Base-by-base conservation (phyloP, 2,329 filamentous ascomycete genomes). In the Annulohypoxylon truncatum region DNA sequence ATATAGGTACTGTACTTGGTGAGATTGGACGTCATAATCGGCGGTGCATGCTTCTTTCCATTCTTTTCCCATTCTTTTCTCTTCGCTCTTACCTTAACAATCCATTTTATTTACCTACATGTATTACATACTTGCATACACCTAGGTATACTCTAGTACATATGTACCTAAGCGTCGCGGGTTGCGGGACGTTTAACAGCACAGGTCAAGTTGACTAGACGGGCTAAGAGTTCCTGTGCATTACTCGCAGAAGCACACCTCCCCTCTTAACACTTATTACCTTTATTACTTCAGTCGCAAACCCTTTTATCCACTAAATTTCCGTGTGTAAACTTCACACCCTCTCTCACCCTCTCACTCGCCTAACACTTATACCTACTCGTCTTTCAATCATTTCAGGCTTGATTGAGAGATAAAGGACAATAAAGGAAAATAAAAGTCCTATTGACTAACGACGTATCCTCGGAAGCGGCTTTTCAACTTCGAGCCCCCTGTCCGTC, bases 11-110 rank as follows among this genome's bases (percentile, higher is more conserved):
- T n/a, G 38, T 24, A 53, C 22, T 31, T 48, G 15, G 22, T 48
- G 12, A 58, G 51, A 56, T 35, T 53, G 26, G 31, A 61, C 62
- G 62, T 65, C 62, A 65, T 64, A 64, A 59, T 54, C 40, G 22
- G 31, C 26, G 38, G 46, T 22, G 24, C n/a, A 53, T 50, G 29
- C 56, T 33, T 57, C 20, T 42, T 44, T 59, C 38, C n/a, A n/a
- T 46, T 15, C 28, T 55, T 46, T 40, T 54, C 35, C 35, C 22
- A 26, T 48, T 53, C 35, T 15, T 42, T 35, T n/a, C 40, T 42
- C 51, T 54, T 54, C 10, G 13, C 7, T 38, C n/a, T 31, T 40
- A 12, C n/a, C n/a, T 15, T 54, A 28, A 15, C 22, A 54, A 55
- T 54, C 24, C 35, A 54, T 28, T n/a, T 29, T 44, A 44, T 44